Base-by-base conservation (phyloP, 805 yeast species). In the Wickerhamiella kazuoi region DNA sequence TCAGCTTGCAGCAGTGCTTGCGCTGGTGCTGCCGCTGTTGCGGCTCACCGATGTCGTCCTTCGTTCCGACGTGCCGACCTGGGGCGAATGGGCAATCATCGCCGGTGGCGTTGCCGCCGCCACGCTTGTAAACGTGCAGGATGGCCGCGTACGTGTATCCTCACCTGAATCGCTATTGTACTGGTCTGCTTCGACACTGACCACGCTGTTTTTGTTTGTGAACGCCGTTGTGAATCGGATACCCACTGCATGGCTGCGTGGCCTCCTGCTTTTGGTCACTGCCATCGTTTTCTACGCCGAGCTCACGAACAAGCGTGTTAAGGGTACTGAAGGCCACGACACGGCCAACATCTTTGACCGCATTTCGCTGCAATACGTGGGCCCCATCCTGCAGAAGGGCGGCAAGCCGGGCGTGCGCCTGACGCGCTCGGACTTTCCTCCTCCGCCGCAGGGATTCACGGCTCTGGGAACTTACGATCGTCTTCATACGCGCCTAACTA, bases 141-240 rank as follows among this genome's bases (percentile, higher is more conserved):
- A 50, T 32, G 54, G 54, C 31, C 45, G 52, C 7, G 51, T 50
- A 1, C 31, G 34, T 9, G 52, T 50, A 1, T 41, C 46, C 37
- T 30, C 43, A 16, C 30, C 47, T 9, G 52, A 48, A 29, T 23
- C 48, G 7, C 44, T 50, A 9, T 35, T 48, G 11, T 50, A 48
- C 43, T 50, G 53, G 53, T 8, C 15, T 8, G 31, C 31, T 8
- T 14, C 15, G 6, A 29, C 17, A 15, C 35, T 41, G 8, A 41
- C 45, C 14, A 40, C 46, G n/a, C 11, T 32, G 8, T 26, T 46
- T 9, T 30, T 36, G 4, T 47, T 51, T 2, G 17, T 48, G 2
- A 46, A 50, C 31, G 45, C 41, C 6, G 16, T 11, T 6, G 39
- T 50, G 21, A 17, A 30, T 3, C 20, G 26, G 15, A 21, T 34